Base-by-base conservation (phyloP, 257 asterid species). In the Gentiana straminea region DNA sequence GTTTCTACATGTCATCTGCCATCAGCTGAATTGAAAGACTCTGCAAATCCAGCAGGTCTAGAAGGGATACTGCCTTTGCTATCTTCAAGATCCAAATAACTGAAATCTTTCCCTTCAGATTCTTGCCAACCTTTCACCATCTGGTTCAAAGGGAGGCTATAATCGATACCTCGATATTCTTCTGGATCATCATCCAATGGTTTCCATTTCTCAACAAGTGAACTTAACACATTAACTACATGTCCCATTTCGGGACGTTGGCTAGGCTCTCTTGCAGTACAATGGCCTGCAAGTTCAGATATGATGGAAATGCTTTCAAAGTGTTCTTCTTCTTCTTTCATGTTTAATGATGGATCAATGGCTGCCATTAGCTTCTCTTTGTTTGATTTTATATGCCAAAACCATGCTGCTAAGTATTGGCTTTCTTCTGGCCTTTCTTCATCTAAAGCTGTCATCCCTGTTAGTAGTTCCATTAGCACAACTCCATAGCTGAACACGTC, bases 91-190 rank as follows among this genome's bases (percentile, higher is more conserved):
- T 78, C 87, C 77, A 85, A 33, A 35, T 54, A 80, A 61, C 90
- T 84, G 41, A 47, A 54, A 51, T 78, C 87, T n/a, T 80, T 75
- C 10, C 82, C 91, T 61, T 89, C 97, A 0, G 86, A 65, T 55
- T 86, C 93, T 73, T 86, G 95, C 97, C 95, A 89, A 33, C 74
- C 90, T 72, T 86, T 86, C 7, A 89, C 97, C 97, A 89, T 86
- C 69, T 89, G 94, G 65, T 75, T 76, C n/a, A 89, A 81, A 5
- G 97, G 97, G 13, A 89, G 97, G 64, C 88, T 89, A 33, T 89
- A 89, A 58, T 89, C 97, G 3, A 86, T 89, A 2, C 97, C 97
- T 58, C 90, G 72, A 49, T 73, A 89, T 33, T 81, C 97, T 73
- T 83, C 95, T 0, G 74, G 70, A 15, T 83, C 95, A 51, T 80